Percentiles rank a stretch among this genome's conserved stretches.
Evolutionary conservation across 2,329 filamentous ascomycete genomes (phyloP).

Genomic region (Monosporascus cannonballus): DNA sequence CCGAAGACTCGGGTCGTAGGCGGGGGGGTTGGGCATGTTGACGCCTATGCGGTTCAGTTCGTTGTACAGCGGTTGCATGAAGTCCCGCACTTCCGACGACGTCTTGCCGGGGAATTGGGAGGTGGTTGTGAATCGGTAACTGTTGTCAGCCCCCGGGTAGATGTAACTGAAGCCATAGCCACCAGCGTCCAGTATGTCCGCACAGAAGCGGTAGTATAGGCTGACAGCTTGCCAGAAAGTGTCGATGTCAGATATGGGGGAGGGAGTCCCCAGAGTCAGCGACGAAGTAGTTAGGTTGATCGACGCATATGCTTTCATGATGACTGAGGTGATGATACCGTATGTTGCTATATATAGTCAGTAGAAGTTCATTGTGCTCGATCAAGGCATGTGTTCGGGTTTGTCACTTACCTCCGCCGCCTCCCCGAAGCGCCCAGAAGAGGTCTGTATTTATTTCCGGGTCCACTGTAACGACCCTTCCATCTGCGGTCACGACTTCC

Average conservation of each 20-base stretch:
- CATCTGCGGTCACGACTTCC: slow-evolving; percentile 41
- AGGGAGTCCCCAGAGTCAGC: slow-evolving; percentile 12
- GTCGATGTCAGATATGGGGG: slow-evolving; percentile 10
- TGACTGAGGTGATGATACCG: slow-evolving; percentile 23
- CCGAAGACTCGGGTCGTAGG: slow-evolving; percentile 23
- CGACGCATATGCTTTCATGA: slow-evolving; percentile 24
- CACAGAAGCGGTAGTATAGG: slow-evolving; percentile 26
- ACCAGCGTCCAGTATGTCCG: slow-evolving; percentile 27
- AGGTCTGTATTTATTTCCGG: slow-evolving; percentile 41
- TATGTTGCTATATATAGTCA: slow-evolving; percentile 18
- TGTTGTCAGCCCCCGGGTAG: slow-evolving; percentile 18
- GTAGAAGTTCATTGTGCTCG: neutral
- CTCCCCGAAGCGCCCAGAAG: slow-evolving; percentile 49
- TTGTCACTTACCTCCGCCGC: slow-evolving; percentile 35
- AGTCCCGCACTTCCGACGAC: slow-evolving; percentile 10
- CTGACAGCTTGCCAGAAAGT: slow-evolving; percentile 27
- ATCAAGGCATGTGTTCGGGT: too few relatives aligned
- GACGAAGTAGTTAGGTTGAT: slow-evolving; percentile 15
- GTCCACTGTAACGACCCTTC: slow-evolving; percentile 38
- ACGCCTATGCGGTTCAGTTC: slow-evolving; percentile 26
- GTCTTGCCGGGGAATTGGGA: slow-evolving; percentile 27
- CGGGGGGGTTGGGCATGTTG: slow-evolving; percentile 19
- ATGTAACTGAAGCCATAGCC: slow-evolving; percentile 32
- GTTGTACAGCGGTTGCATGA: slow-evolving; percentile 28
- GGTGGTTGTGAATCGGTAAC: slow-evolving; percentile 25